Evolutionary conservation across 2,329 filamentous ascomycete species (phyloP).

Genomic region (Xylaria sp.): DNA sequence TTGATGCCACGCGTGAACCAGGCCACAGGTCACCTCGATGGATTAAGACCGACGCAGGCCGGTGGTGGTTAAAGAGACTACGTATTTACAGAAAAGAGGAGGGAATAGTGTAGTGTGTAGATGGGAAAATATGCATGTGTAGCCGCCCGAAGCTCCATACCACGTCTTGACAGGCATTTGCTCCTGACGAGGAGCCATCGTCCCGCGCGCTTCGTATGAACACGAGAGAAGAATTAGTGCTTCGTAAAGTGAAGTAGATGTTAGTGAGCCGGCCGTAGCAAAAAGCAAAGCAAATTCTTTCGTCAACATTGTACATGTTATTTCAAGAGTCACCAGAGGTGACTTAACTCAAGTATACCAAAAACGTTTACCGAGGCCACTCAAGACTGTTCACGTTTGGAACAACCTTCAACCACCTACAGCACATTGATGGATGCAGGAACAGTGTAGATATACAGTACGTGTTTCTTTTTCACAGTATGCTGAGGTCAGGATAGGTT

Average conservation of each 20-base stretch:
- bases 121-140: slow-evolving; percentile 4
- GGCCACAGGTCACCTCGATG: slow-evolving; percentile 21
- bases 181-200: slow-evolving; percentile 6
- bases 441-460: neutral
- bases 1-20: slow-evolving; percentile 22
- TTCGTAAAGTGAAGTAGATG: slow-evolving; percentile 19
- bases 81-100: slow-evolving; percentile 17
- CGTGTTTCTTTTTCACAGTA: too few species aligned
- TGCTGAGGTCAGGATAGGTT: neutral
- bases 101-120: slow-evolving; percentile 18
- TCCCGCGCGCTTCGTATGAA: slow-evolving; percentile 2
- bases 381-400: too few species aligned
- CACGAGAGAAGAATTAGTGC: slow-evolving; percentile 16
- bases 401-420: too few species aligned
- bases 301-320: neutral
- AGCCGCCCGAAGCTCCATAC: neutral
- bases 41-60: slow-evolving; percentile 16
- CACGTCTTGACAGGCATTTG: slow-evolving; percentile 10
- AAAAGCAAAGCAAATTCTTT: slow-evolving; percentile 18
- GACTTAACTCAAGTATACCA: too few species aligned
- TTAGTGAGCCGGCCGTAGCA: slow-evolving; percentile 24
- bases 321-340: neutral
- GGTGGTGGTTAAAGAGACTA: slow-evolving; percentile 4
- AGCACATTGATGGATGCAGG: neutral
- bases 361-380: too few species aligned